Percentiles rank a stretch among this genome's conserved stretches.
phyloP scores from a whole-genome alignment of 2,329 filamentous ascomycete species.

The Talaromyces verruculosus region DNA sequence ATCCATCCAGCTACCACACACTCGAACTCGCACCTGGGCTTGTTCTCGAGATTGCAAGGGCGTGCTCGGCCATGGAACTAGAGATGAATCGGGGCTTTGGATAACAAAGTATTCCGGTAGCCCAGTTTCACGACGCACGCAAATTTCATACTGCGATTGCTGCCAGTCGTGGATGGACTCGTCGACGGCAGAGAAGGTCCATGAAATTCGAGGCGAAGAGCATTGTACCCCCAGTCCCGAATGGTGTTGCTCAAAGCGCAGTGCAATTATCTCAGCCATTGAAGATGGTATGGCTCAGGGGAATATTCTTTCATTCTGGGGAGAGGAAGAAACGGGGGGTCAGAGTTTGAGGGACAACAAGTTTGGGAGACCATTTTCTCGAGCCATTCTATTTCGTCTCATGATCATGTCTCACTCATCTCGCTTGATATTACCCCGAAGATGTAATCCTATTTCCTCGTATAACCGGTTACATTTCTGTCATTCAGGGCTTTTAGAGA shows the following conservation, averaged over 20 bases:
- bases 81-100: slow-evolving; percentile 25
- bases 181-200: slow-evolving; percentile 24
- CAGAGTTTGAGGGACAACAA: not conserved
- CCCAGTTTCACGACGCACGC: not conserved
- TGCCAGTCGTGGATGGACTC: not conserved
- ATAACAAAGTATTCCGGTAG: not conserved
- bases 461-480: not conserved
- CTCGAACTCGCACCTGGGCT: slow-evolving; percentile 9
- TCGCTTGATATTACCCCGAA: not conserved
- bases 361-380: not conserved
- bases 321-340: not conserved
- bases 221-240: slow-evolving; percentile 22
- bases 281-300: not conserved
- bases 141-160: not conserved
- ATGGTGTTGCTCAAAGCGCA: slow-evolving; percentile 7
- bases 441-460: not conserved
- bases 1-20: not conserved
- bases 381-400: not conserved
- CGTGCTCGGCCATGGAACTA: slow-evolving; percentile 28
- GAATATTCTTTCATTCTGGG: not conserved
- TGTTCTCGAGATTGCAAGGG: slow-evolving; percentile 23
- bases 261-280: not conserved
- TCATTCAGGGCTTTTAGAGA: not conserved
- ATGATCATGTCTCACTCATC: not conserved
- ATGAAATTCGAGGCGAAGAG: slow-evolving; percentile 28